These are phyloP conservation scores for Lasiodiplodia gonubiensis DNA, from an alignment of 2,329 filamentous ascomycete species.

Conservation along the genomic window DNA sequence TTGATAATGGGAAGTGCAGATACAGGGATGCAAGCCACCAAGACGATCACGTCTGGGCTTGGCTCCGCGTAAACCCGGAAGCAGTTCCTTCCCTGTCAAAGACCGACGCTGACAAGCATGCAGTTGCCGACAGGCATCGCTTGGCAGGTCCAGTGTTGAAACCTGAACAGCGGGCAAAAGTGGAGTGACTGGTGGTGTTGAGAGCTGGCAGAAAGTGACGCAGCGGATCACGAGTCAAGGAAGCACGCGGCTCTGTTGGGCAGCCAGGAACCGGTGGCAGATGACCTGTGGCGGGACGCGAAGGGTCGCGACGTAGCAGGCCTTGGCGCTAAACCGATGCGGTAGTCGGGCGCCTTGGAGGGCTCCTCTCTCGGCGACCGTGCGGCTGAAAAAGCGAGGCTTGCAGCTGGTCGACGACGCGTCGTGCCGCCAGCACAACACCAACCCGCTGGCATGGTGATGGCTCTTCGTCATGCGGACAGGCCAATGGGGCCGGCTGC, in stretches of 20 bases:
- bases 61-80: slow-evolving; percentile 3
- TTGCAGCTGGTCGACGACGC: background rate
- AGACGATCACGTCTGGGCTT: slow-evolving; percentile 4
- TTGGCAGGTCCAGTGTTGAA: background rate
- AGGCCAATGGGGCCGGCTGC: slow-evolving; percentile 4
- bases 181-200: background rate
- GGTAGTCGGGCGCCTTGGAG: slow-evolving; percentile 10
- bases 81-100: background rate
- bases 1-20: slow-evolving; percentile 11
- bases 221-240: background rate
- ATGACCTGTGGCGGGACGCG: slow-evolving; percentile 6
- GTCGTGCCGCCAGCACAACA: background rate
- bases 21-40: background rate
- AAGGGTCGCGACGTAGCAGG: slow-evolving; percentile 11
- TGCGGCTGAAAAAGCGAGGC: slow-evolving; percentile 19
- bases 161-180: background rate
- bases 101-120: background rate
- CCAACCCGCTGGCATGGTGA: background rate
- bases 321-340: background rate
- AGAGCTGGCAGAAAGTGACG: background rate
- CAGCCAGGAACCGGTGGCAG: slow-evolving; percentile 1
- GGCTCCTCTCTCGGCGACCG: background rate
- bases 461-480: background rate
- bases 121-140: background rate
- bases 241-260: background rate